These are phyloP conservation scores for Kodamaea plutei DNA, from an alignment of 1,139 yeast genomes.

Conservation along the genomic window DNA sequence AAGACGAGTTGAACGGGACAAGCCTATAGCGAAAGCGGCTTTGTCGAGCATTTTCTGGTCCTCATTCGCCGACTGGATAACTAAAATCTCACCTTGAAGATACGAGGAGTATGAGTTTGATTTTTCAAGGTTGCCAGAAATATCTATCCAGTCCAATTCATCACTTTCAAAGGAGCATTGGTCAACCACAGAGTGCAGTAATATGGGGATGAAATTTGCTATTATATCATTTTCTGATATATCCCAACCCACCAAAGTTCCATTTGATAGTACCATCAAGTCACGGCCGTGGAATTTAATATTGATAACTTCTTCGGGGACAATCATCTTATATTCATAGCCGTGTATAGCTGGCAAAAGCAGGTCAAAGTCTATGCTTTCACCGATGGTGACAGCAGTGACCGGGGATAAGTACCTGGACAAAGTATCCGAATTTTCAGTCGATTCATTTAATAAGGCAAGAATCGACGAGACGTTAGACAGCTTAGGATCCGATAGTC, in stretches of 20 bases:
- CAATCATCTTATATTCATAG: constrained; percentile 40
- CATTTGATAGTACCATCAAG: constrained; percentile 24
- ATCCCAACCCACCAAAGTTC: constrained; percentile 65
- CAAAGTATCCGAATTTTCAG: constrained; percentile 22
- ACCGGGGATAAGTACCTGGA: constrained; percentile 29
- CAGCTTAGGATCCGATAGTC: constrained; percentile 24
- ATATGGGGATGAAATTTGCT: constrained; percentile 47
- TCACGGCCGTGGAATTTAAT: constrained; percentile 26
- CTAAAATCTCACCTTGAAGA: constrained; percentile 66
- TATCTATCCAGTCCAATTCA: constrained; percentile 80
- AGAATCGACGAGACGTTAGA: constrained; percentile 21
- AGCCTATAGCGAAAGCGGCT: constrained; percentile 85
- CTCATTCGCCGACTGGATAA: constrained; percentile 48
- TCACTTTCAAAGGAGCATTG: constrained; percentile 67
- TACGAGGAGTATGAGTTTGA: constrained; percentile 23
- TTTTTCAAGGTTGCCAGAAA: neutral
- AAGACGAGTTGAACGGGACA: constrained; percentile 79
- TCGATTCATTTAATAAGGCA: no score
- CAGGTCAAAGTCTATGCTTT: constrained; percentile 53
- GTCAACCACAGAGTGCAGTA: constrained; percentile 26
- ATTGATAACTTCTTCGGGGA: constrained; percentile 69
- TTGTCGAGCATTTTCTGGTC: constrained; percentile 61
- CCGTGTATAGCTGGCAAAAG: constrained; percentile 30
- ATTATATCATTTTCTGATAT: constrained; percentile 50
- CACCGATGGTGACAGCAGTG: constrained; percentile 69